phyloP scores from a whole-genome alignment of 805 yeast species.

The Huiozyma naganishii region DNA sequence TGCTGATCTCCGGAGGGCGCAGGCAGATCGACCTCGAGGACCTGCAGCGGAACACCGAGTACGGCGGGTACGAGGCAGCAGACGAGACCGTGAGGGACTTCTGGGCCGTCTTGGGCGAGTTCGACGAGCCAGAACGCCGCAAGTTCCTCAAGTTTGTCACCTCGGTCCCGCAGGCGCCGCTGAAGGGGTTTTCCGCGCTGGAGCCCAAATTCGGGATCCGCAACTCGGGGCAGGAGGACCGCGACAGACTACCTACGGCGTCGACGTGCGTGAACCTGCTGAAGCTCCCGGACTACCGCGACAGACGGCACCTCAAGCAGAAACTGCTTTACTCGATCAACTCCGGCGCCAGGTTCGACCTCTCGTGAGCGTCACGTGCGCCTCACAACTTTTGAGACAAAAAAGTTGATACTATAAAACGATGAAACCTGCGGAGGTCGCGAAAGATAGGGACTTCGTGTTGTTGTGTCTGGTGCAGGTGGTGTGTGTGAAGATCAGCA shows the following conservation, averaged over 20 bases:
- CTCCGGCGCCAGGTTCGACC: constrained; percentile 79
- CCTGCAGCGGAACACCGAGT: constrained; percentile 48
- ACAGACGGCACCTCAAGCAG: constrained; percentile 43
- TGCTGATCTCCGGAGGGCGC: constrained; percentile 72
- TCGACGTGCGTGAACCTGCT: constrained; percentile 87
- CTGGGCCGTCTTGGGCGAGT: constrained; percentile 69
- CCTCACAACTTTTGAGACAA: no score
- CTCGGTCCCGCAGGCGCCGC: constrained; percentile 83
- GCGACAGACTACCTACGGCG: constrained; percentile 70
- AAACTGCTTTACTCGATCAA: constrained; percentile 72
- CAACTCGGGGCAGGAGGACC: constrained; percentile 43
- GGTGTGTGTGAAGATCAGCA: no score
- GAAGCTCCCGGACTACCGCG: constrained; percentile 72
- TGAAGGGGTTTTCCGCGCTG: constrained; percentile 69
- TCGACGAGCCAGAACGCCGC: constrained; percentile 49
- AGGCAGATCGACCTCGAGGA: constrained; percentile 62
- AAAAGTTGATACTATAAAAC: no score
- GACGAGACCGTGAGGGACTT: constrained; percentile 54
- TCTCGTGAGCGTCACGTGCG: constrained; percentile 33
- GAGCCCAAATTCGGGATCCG: constrained; percentile 74
- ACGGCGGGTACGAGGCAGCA: constrained; percentile 48
- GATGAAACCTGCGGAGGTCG: no score
- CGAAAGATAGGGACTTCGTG: no score
- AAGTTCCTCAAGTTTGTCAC: constrained; percentile 80
- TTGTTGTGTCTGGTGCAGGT: no score